Conservation (phyloP, 2,329 filamentous ascomycete genomes). For the Beauveria scarabaeidicola region DNA sequence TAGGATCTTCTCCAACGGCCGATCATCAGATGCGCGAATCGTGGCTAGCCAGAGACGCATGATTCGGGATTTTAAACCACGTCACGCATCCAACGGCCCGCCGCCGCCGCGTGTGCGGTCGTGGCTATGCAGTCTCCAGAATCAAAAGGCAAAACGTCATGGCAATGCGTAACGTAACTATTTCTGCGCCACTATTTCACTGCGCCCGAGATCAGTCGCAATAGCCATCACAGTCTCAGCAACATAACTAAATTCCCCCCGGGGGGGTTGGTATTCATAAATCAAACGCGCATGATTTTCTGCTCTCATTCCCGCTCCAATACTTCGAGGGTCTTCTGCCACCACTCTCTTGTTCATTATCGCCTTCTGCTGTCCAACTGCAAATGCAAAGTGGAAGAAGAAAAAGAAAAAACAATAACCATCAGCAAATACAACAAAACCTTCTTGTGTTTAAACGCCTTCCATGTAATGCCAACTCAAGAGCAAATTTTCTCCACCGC, state of each 20-base stretch:
- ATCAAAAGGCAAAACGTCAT: background rate
- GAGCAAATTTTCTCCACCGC: background rate
- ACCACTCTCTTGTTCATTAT: background rate
- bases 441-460: background rate
- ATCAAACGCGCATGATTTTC: background rate
- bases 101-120: background rate
- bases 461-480: constrained; percentile 5
- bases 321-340: background rate
- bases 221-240: no score
- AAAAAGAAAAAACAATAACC: background rate
- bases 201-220: background rate
- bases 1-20: no score
- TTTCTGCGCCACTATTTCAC: no score
- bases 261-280: background rate
- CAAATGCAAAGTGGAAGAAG: background rate
- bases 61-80: background rate
- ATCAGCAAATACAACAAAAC: background rate
- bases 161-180: background rate
- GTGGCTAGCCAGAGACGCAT: no score
- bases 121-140: background rate
- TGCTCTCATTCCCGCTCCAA: background rate
- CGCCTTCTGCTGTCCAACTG: background rate
- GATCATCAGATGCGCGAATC: no score
- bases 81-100: background rate
- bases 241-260: background rate